Evolutionary conservation across 140 eudicot genomes (phyloP).

Genomic region (Stevia rebaudiana): DNA sequence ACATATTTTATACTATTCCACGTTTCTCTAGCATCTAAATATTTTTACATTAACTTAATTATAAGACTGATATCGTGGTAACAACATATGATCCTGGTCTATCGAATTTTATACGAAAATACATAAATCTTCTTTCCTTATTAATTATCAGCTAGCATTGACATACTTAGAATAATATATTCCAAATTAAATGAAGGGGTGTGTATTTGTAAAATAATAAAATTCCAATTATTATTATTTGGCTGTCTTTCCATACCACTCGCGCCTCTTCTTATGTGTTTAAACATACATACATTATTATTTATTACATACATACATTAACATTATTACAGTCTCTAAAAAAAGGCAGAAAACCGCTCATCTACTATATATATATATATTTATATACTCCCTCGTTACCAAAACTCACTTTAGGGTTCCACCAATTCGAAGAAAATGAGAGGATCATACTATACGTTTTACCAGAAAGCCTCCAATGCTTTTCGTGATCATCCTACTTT

Average conservation of each 20-base stretch:
- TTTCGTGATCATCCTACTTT: conserved; percentile 42
- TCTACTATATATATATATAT: conserved; percentile 17
- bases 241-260: conserved; percentile 25
- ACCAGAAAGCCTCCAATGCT: conserved; percentile 46
- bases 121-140: neutral
- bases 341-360: conserved; percentile 30
- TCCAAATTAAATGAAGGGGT: neutral
- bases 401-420: conserved; percentile 14
- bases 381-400: neutral
- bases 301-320: too few species aligned
- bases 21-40: too few species aligned
- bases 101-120: neutral
- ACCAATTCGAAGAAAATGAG: conserved; percentile 33
- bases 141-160: too few species aligned
- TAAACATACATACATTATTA: conserved; percentile 17
- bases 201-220: neutral
- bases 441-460: conserved; percentile 39
- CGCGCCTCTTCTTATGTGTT: conserved; percentile 28
- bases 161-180: too few species aligned
- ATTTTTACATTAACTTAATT: neutral
- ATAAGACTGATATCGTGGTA: neutral
- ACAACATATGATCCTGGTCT: neutral
- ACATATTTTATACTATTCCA: too few species aligned
- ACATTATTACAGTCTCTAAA: conserved; percentile 25
- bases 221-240: neutral